Conservation (phyloP, 345 rosid species). For the Turritis glabra region DNA sequence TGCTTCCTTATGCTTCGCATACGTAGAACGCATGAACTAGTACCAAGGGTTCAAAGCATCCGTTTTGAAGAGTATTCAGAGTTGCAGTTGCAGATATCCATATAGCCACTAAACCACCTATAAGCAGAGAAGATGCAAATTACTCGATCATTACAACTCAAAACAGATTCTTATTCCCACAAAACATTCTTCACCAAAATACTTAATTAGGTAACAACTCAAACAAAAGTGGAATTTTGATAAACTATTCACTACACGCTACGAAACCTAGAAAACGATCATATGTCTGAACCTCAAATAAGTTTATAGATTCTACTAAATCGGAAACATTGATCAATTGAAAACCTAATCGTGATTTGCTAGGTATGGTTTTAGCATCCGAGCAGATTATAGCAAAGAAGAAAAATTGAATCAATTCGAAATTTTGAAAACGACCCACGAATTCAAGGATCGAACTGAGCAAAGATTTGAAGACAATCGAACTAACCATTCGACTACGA, state of each 20-base stretch:
- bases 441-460: background rate
- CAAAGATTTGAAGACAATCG: background rate
- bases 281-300: background rate
- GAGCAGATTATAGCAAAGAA: background rate
- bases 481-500: constrained; percentile 9
- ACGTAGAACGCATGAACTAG: background rate
- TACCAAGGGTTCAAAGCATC: constrained; percentile 5
- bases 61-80: background rate
- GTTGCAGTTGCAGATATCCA: background rate
- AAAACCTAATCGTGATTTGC: background rate
- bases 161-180: background rate
- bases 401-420: constrained; percentile 8
- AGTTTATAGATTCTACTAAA: background rate
- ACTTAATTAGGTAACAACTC: background rate
- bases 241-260: background rate
- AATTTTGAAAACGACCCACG: constrained; percentile 13
- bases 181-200: background rate
- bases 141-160: background rate
- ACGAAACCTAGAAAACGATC: constrained; percentile 17
- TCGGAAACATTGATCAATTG: background rate
- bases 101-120: constrained; percentile 14
- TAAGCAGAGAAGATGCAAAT: constrained; percentile 2
- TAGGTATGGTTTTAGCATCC: constrained; percentile 5
- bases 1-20: constrained; percentile 17
- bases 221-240: background rate